Percentiles rank a stretch among this genome's conserved stretches.
Evolutionary conservation across 2,329 filamentous ascomycete species (phyloP).

Genomic region (Macrophomina tecta): DNA sequence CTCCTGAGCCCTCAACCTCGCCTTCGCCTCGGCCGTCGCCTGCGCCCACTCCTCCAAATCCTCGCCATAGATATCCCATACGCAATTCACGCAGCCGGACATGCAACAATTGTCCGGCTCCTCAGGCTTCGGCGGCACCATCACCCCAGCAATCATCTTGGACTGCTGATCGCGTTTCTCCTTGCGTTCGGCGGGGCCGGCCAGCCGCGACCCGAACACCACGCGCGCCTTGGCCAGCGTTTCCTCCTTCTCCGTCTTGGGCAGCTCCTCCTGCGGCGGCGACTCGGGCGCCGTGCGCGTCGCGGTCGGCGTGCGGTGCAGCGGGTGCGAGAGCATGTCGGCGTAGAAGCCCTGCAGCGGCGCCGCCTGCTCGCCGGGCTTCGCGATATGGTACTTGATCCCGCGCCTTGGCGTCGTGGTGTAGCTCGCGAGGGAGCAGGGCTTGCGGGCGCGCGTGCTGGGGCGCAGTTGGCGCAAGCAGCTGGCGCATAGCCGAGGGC

Average conservation of each 20-base stretch:
- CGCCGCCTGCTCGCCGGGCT: slow-evolving; percentile 44
- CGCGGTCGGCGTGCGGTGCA: slow-evolving; percentile 25
- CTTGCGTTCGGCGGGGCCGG: slow-evolving; percentile 73
- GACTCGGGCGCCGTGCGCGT: slow-evolving; percentile 41
- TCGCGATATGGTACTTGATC: slow-evolving; percentile 42
- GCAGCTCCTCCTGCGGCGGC: slow-evolving; percentile 44
- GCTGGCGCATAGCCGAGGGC: slow-evolving; percentile 14
- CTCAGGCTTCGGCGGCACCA: slow-evolving; percentile 80
- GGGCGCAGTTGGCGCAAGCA: slow-evolving; percentile 27
- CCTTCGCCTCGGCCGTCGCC: slow-evolving; percentile 68
- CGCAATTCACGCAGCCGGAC: slow-evolving; percentile 97
- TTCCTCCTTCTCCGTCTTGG: slow-evolving; percentile 59
- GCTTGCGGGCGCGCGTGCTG: slow-evolving; percentile 21
- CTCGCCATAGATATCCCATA: slow-evolving; percentile 91
- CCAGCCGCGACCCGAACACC: slow-evolving; percentile 81
- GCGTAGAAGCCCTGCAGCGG: slow-evolving; percentile 48
- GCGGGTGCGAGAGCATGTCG: slow-evolving; percentile 44
- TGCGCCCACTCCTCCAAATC: slow-evolving; percentile 89
- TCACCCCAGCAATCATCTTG: slow-evolving; percentile 74
- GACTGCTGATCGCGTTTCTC: slow-evolving; percentile 66
- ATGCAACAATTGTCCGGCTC: slow-evolving; percentile 99
- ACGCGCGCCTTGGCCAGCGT: slow-evolving; percentile 66
- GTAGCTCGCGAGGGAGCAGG: slow-evolving; percentile 40
- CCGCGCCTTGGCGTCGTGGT: slow-evolving; percentile 43
- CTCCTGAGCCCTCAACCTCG: slow-evolving; percentile 57